Conservation (phyloP, 441 rosid species). For the Brassica hybrid region DNA sequence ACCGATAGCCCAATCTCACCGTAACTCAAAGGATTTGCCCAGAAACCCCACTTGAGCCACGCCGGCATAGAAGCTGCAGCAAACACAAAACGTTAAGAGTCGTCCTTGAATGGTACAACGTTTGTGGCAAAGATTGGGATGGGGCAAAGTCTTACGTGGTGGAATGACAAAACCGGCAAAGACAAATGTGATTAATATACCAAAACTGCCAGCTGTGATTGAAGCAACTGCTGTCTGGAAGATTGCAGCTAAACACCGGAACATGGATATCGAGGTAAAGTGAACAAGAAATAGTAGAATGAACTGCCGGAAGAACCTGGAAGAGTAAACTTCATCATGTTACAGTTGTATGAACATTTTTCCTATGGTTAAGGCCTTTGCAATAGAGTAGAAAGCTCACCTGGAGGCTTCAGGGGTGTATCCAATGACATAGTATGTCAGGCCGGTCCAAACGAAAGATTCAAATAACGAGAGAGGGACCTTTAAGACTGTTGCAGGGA, state of each 20-base stretch:
- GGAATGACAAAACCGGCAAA: slow-evolving; percentile 51
- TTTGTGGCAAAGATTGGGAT: not conserved
- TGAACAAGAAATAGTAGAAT: slow-evolving; percentile 48
- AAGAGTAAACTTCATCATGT: not conserved
- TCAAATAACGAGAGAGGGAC: slow-evolving; percentile 73
- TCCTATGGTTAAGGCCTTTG: not conserved
- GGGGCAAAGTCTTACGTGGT: slow-evolving; percentile 37
- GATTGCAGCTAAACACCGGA: slow-evolving; percentile 49
- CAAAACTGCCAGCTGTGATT: slow-evolving; percentile 46
- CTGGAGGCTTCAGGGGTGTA: slow-evolving; percentile 48
- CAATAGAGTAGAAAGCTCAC: slow-evolving; percentile 39
- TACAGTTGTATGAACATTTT: not conserved
- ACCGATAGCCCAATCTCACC: slow-evolving; percentile 53
- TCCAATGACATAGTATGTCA: slow-evolving; percentile 80
- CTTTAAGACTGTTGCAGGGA: slow-evolving; percentile 83
- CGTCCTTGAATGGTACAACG: not conserved
- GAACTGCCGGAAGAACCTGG: slow-evolving; percentile 58
- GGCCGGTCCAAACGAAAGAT: slow-evolving; percentile 67
- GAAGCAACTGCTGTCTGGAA: slow-evolving; percentile 49
- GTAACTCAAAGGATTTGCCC: slow-evolving; percentile 53
- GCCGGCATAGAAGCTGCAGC: slow-evolving; percentile 49
- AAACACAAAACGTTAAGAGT: not conserved
- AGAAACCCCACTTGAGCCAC: slow-evolving; percentile 59
- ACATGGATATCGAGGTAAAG: slow-evolving; percentile 52
- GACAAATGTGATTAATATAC: slow-evolving; percentile 39